Evolutionary conservation across 1,284 basidiomycete genomes (phyloP).

Genomic region (Ustilago sp.): DNA sequence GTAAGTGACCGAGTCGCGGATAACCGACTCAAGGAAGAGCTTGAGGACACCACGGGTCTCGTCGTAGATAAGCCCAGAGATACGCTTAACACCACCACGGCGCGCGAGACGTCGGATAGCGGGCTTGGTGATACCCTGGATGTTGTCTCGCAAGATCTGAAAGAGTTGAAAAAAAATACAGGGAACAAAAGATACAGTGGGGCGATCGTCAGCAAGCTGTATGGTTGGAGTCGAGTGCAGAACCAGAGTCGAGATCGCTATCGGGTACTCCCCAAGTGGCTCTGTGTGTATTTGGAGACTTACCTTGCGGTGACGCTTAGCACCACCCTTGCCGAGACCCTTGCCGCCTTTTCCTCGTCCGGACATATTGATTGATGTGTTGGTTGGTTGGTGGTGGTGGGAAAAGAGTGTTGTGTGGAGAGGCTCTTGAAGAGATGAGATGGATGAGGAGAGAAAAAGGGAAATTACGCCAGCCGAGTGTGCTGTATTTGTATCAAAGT

Average conservation of each 20-base stretch:
- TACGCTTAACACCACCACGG: constrained; percentile 76
- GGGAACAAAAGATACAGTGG: neutral
- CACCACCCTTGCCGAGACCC: constrained; percentile 70
- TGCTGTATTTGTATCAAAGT: constrained; percentile 53
- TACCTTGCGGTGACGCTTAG: constrained; percentile 70
- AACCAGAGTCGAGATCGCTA: neutral
- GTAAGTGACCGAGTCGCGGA: constrained; percentile 89
- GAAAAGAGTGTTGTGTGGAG: constrained; percentile 28
- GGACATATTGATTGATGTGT: constrained; percentile 60
- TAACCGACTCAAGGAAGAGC: constrained; percentile 83
- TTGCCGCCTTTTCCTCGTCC: constrained; percentile 69
- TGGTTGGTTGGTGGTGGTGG: constrained; percentile 24
- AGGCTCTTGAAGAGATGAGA: constrained; percentile 44
- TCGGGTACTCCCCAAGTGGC: neutral
- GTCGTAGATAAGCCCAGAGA: constrained; percentile 91
- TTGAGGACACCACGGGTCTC: constrained; percentile 90
- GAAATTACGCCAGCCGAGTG: constrained; percentile 40
- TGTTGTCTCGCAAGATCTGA: constrained; percentile 67
- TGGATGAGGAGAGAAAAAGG: constrained; percentile 33
- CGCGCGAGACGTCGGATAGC: constrained; percentile 95
- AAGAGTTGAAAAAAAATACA: neutral
- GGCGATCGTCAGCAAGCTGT: constrained; percentile 16
- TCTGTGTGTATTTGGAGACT: constrained; percentile 17
- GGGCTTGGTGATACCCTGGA: constrained; percentile 83
- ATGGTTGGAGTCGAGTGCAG: constrained; percentile 1